phyloP scores from a whole-genome alignment of 257 asterid genomes.

The Euphrasia confusa region DNA sequence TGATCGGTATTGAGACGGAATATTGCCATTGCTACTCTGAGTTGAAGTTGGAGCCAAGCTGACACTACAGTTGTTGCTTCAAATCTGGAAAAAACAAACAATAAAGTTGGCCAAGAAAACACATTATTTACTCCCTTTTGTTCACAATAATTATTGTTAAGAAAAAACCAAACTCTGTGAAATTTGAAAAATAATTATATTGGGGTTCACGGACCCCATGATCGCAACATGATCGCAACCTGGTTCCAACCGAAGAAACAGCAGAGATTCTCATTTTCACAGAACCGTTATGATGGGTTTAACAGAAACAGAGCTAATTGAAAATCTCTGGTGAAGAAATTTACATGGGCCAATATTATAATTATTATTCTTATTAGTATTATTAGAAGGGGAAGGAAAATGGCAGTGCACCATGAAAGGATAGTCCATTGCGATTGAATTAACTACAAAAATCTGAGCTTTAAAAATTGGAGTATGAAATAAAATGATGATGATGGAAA shows the following conservation, averaged over 20 bases:
- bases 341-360: constrained; percentile 26
- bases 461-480: too few species aligned
- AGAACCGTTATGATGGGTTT: too few species aligned
- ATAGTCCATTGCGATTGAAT: too few species aligned
- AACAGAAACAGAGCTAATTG: constrained; percentile 34
- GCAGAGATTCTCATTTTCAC: too few species aligned
- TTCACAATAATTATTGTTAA: too few species aligned
- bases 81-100: constrained; percentile 41
- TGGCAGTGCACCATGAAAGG: constrained; percentile 30
- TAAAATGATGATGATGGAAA: too few species aligned
- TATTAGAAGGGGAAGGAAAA: constrained; percentile 26
- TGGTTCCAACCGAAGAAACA: too few species aligned
- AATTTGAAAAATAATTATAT: background rate
- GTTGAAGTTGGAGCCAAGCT: constrained; percentile 47
- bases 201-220: too few species aligned
- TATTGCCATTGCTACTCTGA: constrained; percentile 31
- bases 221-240: too few species aligned
- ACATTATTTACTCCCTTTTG: background rate
- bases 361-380: background rate
- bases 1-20: constrained; percentile 25
- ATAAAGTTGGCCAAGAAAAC: constrained; percentile 1
- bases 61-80: constrained; percentile 80
- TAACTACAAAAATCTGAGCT: too few species aligned
- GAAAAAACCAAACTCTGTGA: too few species aligned
- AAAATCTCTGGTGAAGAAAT: constrained; percentile 20